Evolutionary conservation across 768 basidiomycete genomes (phyloP), one percentile per base, ranked within the genome.

Genomic region (Tulasnella sp.): DNA sequence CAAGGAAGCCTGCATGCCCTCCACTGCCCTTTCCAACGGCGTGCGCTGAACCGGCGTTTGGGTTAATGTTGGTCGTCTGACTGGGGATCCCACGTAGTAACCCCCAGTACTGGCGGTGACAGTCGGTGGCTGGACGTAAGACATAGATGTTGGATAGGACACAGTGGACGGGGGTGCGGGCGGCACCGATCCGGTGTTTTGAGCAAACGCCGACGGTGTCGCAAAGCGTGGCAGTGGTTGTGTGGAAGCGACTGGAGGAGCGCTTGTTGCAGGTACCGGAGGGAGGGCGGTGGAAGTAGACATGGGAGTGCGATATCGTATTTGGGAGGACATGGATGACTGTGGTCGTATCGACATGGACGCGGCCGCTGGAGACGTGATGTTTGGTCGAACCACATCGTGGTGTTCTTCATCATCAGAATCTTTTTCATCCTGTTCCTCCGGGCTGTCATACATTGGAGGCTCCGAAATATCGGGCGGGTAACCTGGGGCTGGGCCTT

Each of bases 1-100:
- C 17, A 92, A 70, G 61, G 89, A 84, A 0, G 81, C 78, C 67
- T 93, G 89, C 49, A 90, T 76, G 60, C 77, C 81, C 67, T 91
- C 86, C 17, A 92, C 71, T 0, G 85, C 85, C 43, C 77, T 77
- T 67, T 91, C 89, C 52, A 93, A 71, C 6, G 76, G 72, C 35
- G 75, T 67, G 6, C 48, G 49, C 12, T 23, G 35, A n/a, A 41
- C 35, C 35, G 29, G 50, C 4, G 35, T 34, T 6, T 35, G 37
- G 2, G 32, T 11, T n/a, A 40, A 17, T 37, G 50, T 40, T 36
- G 50, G 25, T 14, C 32, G 37, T 35, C 34, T 36, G 35, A 25
- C 27, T 15, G 29, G 34, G 17, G 7, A 37, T n/a, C n/a, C n/a
- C 2, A 48, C 34, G 46, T 7, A 41, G 58, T 34, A 52, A 31